phyloP scores from a whole-genome alignment of 768 basidiomycete genomes.

The Rhizopogon rudus region DNA sequence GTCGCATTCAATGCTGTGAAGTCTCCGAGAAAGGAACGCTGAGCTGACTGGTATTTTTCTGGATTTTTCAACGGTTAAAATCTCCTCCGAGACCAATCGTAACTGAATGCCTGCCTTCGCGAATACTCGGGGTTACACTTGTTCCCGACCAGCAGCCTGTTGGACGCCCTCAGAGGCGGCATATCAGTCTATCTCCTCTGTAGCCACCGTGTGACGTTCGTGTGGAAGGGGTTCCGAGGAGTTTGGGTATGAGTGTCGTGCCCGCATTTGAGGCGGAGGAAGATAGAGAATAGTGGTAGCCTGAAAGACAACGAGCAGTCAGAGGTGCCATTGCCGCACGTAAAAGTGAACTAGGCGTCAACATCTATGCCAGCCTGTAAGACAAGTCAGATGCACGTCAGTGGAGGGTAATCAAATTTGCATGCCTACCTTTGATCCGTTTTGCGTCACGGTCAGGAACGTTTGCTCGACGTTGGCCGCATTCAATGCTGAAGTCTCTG shows the following conservation, averaged over 20 bases:
- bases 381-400: background rate
- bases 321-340: too few relatives aligned
- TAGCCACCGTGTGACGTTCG: conserved; percentile 94
- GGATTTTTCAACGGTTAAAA: conserved; percentile 3
- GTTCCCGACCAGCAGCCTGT: conserved; percentile 98
- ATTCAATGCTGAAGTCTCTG: conserved; percentile 98
- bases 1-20: conserved; percentile 98
- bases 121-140: conserved; percentile 83
- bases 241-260: conserved; percentile 4
- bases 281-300: too few relatives aligned
- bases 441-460: conserved; percentile 95
- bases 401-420: background rate
- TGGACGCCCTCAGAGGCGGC: conserved; percentile 90
- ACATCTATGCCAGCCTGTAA: conserved; percentile 59
- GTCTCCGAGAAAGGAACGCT: conserved; percentile 96
- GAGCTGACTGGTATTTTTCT: conserved; percentile 91
- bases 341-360: too few relatives aligned
- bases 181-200: conserved; percentile 86
- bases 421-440: conserved; percentile 88
- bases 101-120: conserved; percentile 56
- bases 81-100: background rate
- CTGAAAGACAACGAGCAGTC: too few relatives aligned
- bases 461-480: conserved; percentile 99
- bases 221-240: conserved; percentile 68
- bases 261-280: background rate